Percentiles rank a stretch among this genome's conserved stretches.
Conservation (phyloP, 1,284 basidiomycete species). For the Ceratobasidium papillatum region DNA sequence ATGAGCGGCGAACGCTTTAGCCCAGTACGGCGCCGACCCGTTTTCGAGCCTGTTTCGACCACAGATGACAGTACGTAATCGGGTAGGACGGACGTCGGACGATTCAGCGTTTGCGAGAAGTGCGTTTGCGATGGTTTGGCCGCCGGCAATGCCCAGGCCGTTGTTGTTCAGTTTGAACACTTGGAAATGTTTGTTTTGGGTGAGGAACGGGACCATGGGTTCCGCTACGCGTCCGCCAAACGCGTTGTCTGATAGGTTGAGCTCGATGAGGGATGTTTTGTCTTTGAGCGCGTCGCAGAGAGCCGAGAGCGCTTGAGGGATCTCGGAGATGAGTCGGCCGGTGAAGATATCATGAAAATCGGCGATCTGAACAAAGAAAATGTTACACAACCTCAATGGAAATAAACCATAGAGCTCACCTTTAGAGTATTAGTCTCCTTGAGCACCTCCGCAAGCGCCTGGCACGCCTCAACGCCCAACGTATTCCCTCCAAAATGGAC, state of each 20-base stretch:
- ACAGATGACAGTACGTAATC: constrained; percentile 86
- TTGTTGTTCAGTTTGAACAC: constrained; percentile 96
- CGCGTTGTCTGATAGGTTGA: constrained; percentile 95
- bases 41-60: constrained; percentile 96
- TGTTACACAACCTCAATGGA: constrained; percentile 37
- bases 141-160: constrained; percentile 93
- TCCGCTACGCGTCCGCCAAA: constrained; percentile 96
- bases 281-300: constrained; percentile 88
- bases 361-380: constrained; percentile 69
- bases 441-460: constrained; percentile 85
- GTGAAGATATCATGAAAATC: constrained; percentile 99
- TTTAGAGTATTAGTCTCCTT: constrained; percentile 75
- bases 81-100: constrained; percentile 69
- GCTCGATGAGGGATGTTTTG: constrained; percentile 82
- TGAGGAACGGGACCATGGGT: constrained; percentile 91
- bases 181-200: constrained; percentile 78
- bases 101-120: constrained; percentile 79
- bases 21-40: constrained; percentile 85
- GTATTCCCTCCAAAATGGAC: constrained; percentile 96
- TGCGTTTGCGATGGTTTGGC: constrained; percentile 85
- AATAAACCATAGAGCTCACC: constrained; percentile 57
- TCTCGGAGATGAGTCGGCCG: constrained; percentile 93
- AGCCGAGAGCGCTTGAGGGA: constrained; percentile 87
- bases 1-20: constrained; percentile 87
- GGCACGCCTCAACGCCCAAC: constrained; percentile 91